Conservation (phyloP, 139 green algal species). For the Chlorella sp. region DNA sequence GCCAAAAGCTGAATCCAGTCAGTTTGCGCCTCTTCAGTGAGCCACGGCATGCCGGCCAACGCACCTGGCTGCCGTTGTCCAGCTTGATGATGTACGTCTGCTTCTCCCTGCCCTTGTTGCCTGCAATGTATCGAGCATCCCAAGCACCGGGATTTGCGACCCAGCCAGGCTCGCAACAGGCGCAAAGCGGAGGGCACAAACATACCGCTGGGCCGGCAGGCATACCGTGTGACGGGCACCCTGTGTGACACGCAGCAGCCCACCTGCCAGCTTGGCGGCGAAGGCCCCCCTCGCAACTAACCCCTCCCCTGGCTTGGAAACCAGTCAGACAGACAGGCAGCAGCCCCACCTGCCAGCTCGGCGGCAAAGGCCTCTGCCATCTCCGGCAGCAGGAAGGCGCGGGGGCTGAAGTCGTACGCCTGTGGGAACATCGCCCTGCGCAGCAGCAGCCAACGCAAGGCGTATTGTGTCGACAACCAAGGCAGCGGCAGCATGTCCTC, state of each 20-base stretch:
- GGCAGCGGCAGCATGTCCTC: no score
- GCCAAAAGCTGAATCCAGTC: neutral
- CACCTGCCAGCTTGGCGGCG: constrained; percentile 51
- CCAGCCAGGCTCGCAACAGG: no score
- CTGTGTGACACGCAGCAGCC: neutral
- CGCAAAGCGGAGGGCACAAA: no score
- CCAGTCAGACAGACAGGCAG: neutral
- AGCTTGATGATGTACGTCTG: constrained; percentile 86
- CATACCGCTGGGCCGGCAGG: no score
- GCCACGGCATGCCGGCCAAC: neutral
- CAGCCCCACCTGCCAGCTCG: constrained; percentile 31
- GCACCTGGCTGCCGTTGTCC: constrained; percentile 73
- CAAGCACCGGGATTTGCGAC: no score
- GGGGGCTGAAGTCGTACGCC: constrained; percentile 70
- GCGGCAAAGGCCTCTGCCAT: constrained; percentile 56
- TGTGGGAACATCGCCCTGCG: constrained; percentile 45
- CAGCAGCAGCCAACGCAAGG: neutral
- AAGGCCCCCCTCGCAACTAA: no score
- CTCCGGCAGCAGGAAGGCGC: constrained; percentile 73
- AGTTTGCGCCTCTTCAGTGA: neutral
- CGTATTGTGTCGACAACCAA: neutral
- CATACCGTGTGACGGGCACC: no score
- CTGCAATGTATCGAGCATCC: no score
- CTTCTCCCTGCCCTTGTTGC: no score
- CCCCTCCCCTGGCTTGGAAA: no score